Conservation (phyloP, 1,284 basidiomycete species). For the Mycosarcoma maydis region DNA sequence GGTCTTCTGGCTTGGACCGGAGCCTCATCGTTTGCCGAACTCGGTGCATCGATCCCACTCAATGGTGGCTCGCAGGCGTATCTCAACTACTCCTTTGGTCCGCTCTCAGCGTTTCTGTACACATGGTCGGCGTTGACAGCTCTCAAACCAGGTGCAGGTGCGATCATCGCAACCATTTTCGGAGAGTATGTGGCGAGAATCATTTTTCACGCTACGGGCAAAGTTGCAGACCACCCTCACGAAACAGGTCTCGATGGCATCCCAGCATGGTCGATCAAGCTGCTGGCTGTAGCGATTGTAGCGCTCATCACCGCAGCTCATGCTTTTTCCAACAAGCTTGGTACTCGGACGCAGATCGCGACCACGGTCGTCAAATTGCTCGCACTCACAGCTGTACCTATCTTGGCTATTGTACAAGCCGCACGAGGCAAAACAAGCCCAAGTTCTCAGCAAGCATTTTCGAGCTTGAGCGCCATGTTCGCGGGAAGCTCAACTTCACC, state of each 20-base stretch:
- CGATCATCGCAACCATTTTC: slow-evolving; percentile 70
- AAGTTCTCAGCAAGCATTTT: slow-evolving; percentile 42
- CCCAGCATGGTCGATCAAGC: slow-evolving; percentile 91
- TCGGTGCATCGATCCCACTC: slow-evolving; percentile 70
- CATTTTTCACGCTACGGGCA: slow-evolving; percentile 68
- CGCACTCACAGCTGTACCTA: slow-evolving; percentile 74
- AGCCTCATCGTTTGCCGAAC: slow-evolving; percentile 75
- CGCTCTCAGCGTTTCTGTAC: slow-evolving; percentile 72
- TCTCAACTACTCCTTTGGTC: slow-evolving; percentile 78
- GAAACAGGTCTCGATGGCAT: slow-evolving; percentile 76
- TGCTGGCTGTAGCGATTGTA: slow-evolving; percentile 81
- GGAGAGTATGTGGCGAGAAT: slow-evolving; percentile 82
- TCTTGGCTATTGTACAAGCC: slow-evolving; percentile 79
- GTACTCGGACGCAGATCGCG: slow-evolving; percentile 82
- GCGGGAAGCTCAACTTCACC: slow-evolving; percentile 79
- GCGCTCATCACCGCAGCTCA: slow-evolving; percentile 79
- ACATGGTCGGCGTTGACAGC: slow-evolving; percentile 67
- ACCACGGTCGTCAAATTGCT: slow-evolving; percentile 85
- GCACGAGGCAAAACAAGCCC: slow-evolving; percentile 71
- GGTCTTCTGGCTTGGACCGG: slow-evolving; percentile 64
- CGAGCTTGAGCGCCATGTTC: slow-evolving; percentile 71
- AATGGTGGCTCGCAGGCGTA: slow-evolving; percentile 75
- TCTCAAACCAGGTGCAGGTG: slow-evolving; percentile 72
- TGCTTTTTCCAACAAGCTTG: slow-evolving; percentile 79
- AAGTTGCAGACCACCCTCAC: slow-evolving; percentile 73